These are phyloP conservation scores for Sugiyamaella japonica DNA, from an alignment of 1,139 yeast species.

Conservation along the genomic window DNA sequence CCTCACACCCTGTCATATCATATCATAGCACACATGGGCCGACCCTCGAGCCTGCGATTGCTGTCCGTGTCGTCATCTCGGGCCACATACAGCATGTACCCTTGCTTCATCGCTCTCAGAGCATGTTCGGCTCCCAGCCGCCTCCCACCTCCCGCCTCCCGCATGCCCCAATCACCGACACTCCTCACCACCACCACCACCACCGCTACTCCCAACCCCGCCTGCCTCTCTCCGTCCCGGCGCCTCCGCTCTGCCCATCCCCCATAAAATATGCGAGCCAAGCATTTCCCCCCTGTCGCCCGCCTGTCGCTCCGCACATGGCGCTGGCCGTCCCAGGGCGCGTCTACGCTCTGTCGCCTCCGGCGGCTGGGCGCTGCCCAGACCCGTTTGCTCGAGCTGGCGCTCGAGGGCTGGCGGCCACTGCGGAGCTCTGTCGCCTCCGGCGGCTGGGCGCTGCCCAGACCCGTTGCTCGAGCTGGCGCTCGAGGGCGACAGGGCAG, in stretches of 20 bases:
- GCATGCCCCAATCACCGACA: too few species aligned
- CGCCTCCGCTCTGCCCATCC: slow-evolving; percentile 6
- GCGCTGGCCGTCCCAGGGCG: neutral
- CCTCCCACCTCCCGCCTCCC: neutral
- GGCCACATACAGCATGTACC: neutral
- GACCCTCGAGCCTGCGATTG: neutral
- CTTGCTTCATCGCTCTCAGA: neutral
- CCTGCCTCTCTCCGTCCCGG: neutral
- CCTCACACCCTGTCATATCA: neutral
- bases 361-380: too few species aligned
- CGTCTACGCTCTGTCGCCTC: neutral
- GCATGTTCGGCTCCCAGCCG: too few species aligned
- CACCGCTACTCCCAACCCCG: neutral
- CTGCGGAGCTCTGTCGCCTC: too few species aligned
- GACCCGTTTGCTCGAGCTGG: neutral
- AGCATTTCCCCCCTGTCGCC: slow-evolving; percentile 4
- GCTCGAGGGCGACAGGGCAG: too few species aligned
- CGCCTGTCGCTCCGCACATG: neutral
- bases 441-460: too few species aligned
- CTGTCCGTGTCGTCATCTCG: neutral
- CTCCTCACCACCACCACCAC: neutral
- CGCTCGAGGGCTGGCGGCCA: too few species aligned
- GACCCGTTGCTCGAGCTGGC: too few species aligned
- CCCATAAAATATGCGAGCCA: slow-evolving; percentile 3
- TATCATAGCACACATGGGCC: neutral